These are phyloP conservation scores for Calonectria fujianensis DNA, from an alignment of 2,329 filamentous ascomycete genomes.

Conservation along the genomic window DNA sequence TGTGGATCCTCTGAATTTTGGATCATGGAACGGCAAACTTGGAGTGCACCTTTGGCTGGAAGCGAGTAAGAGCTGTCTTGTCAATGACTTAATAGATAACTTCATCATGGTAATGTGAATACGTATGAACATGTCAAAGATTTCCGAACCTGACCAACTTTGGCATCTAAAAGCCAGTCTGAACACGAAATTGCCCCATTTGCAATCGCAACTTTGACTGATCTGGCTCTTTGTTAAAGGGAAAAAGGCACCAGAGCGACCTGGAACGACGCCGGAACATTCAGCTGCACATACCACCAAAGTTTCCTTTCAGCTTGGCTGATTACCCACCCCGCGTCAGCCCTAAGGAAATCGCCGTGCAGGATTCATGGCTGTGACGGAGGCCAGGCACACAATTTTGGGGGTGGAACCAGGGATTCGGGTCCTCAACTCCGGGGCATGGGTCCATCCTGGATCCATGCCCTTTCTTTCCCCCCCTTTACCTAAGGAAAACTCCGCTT, in stretches of 20 bases:
- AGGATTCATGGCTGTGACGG: not conserved
- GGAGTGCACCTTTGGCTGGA: not conserved
- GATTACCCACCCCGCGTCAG: not conserved
- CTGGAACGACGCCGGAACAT: not conserved
- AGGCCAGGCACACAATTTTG: not conserved
- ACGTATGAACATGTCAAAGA: not conserved
- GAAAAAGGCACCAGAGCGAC: not conserved
- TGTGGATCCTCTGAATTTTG: not conserved
- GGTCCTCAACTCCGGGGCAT: not conserved
- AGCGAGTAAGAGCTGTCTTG: not conserved
- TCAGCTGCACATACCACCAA: not conserved
- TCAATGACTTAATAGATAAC: no score
- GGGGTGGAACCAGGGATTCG: not conserved
- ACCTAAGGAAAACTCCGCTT: conserved; percentile 1
- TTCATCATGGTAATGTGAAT: no score
- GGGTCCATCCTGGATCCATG: not conserved
- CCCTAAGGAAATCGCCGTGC: not conserved
- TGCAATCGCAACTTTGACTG: not conserved
- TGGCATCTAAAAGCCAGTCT: not conserved
- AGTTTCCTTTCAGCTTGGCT: not conserved
- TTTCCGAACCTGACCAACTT: not conserved
- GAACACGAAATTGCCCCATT: not conserved
- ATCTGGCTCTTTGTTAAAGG: not conserved
- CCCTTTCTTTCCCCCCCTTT: not conserved
- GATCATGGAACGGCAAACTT: not conserved